Base-by-base conservation (phyloP, 169 alveolate species). In the Cyclospora cayetanensis region DNA sequence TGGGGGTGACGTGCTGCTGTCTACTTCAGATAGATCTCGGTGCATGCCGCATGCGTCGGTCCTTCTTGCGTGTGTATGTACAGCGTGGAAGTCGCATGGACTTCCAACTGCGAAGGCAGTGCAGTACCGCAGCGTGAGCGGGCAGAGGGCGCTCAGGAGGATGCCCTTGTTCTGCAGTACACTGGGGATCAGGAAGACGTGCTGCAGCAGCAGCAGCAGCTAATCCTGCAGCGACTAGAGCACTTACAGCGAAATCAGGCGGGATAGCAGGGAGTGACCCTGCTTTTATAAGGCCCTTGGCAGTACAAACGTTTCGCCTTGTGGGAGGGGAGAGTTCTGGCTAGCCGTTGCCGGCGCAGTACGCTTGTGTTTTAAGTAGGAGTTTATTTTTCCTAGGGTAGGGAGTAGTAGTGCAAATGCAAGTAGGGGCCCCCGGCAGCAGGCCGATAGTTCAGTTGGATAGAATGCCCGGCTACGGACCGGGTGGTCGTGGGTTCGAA, bases 401-500 rank as follows among this genome's bases (percentile, higher is more conserved):
- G n/a, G n/a, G n/a, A n/a, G n/a, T n/a, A n/a, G n/a, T n/a, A n/a
- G n/a, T n/a, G n/a, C n/a, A n/a, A n/a, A n/a, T n/a, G n/a, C n/a
- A n/a, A n/a, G n/a, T n/a, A n/a, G n/a, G n/a, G n/a, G n/a, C n/a
- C n/a, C n/a, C n/a, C 3, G 25, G 0, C 43, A 2, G 1, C 29
- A 94, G 96, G 96, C 96, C 96, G 96, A 95, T 95, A 95, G 96
- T 95, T 95, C 96, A 95, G 96, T 92, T 95, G 96, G 96, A 95
- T 95, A 95, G 96, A 95, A 93, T 93, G 96, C 96, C 95, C 96
- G 96, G 93, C 96, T 95, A 93, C 96, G 96, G 95, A 95, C 94
- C 95, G 96, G 96, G 96, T 92, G 96, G 96, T 95, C 96, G 96
- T 93, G 96, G 96, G 96, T 95, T 95, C 96, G 96, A 95, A 93